Conservation (phyloP, 2,329 filamentous ascomycete species). For the Calonectria pauciramosa region DNA sequence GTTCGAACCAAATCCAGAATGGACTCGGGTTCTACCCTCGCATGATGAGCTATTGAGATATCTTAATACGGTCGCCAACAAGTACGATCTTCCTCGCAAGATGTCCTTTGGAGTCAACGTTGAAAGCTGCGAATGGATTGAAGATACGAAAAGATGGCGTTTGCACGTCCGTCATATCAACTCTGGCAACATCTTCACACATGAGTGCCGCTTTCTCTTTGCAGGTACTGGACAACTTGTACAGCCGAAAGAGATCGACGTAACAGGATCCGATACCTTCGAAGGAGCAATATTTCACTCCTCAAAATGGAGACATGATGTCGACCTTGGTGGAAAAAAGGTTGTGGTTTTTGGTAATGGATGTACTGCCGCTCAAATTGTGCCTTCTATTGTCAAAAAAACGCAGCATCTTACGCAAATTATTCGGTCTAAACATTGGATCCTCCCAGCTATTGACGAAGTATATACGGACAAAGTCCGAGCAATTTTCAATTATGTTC, state of each 20-base stretch:
- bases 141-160: conserved; percentile 51
- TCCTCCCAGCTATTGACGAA: conserved; percentile 50
- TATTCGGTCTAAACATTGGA: conserved; percentile 59
- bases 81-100: conserved; percentile 55
- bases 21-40: conserved; percentile 70
- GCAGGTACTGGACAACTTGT: conserved; percentile 52
- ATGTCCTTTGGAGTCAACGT: conserved; percentile 57
- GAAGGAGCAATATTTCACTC: conserved; percentile 67
- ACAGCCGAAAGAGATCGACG: conserved; percentile 52
- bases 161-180: conserved; percentile 45
- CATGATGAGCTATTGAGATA: conserved; percentile 70
- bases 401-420: conserved; percentile 56
- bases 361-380: conserved; percentile 67
- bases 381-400: conserved; percentile 57
- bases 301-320: conserved; percentile 65
- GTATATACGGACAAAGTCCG: conserved; percentile 32
- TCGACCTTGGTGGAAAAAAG: conserved; percentile 61
- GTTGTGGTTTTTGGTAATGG: conserved; percentile 70
- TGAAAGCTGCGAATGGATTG: conserved; percentile 55
- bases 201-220: conserved; percentile 59
- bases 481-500: conserved; percentile 61
- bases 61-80: conserved; percentile 64
- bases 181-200: conserved; percentile 41
- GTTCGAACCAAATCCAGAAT: conserved; percentile 72
- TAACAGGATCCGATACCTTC: conserved; percentile 66